Evolutionary conservation across 2,329 filamentous ascomycete genomes (phyloP), one percentile per base, ranked within the genome.

Genomic region (Chaetomium sp.): DNA sequence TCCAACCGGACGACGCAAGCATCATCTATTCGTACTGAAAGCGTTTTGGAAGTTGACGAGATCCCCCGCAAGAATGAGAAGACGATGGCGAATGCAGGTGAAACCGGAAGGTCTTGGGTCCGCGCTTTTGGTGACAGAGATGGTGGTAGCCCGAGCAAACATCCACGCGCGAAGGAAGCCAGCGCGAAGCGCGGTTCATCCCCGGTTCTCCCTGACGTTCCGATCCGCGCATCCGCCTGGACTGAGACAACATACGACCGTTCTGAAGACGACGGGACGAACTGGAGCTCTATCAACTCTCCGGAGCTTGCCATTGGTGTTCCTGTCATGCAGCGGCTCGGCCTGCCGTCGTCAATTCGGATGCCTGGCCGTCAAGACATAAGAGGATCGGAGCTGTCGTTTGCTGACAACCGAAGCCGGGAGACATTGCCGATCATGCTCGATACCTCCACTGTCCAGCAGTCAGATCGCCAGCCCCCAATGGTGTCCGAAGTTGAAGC

Each of bases 241-340:
- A 78, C 74, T 33, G 74, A 75, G 35, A 75, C 71, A 27, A 79
- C 76, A 27, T 75, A 78, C 53, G 66, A 65, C 25, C 75, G 74
- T 45, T 72, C 72, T 1, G 70, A 73, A 13, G 81, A 82, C 31
- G 80, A 82, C 55, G 73, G 72, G 1, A 79, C 79, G 19, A 77
- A 79, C 64, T 83, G 81, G 81, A 82, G 78, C 54, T 83, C 82
- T 2, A 74, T 83, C n/a, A 78, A 83, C 66, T 84, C 83, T 12
- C 79, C 82, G 9, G 76, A 79, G 35, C 73, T 77, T 51, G 76
- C 81, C 19, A 73, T 84, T 59, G 76, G 81, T 64, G 72, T 85
- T 23, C 77, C 78, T 42, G 74, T 78, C 56, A 74, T 77, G 29
- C 77, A 77, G 58, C 75, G 77, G 13, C 77, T 78, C 61, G 79